Conservation (phyloP, 768 basidiomycete species). For the Cubamyces sp. region DNA sequence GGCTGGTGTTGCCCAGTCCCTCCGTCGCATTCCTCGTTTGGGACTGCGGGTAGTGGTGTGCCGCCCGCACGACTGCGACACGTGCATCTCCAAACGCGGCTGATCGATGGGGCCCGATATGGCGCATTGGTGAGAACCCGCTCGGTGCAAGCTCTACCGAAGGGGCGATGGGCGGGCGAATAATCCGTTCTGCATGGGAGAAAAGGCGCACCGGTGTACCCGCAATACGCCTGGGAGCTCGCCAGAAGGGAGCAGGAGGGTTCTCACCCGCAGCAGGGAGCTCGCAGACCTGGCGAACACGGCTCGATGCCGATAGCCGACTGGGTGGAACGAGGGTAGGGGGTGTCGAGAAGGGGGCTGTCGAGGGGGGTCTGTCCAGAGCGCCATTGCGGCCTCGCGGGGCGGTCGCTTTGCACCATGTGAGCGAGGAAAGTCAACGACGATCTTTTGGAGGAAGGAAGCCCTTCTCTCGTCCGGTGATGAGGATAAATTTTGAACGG, state of each 20-base stretch:
- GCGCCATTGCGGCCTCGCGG: background rate
- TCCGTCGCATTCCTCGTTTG: background rate
- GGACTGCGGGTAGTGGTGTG: background rate
- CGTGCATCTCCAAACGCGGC: slow-evolving; percentile 10
- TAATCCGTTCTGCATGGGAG: background rate
- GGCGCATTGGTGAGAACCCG: slow-evolving; percentile 6
- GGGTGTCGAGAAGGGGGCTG: slow-evolving; percentile 8
- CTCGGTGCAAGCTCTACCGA: slow-evolving; percentile 1
- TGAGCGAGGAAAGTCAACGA: slow-evolving; percentile 5
- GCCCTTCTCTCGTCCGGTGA: slow-evolving; percentile 12
- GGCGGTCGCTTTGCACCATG: slow-evolving; percentile 17
- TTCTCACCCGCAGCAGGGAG: background rate
- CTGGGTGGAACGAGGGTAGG: slow-evolving; percentile 1
- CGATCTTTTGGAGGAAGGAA: slow-evolving; percentile 11
- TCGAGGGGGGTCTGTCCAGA: background rate
- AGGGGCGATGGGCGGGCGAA: slow-evolving; percentile 12
- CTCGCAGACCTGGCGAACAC: background rate
- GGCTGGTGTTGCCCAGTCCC: background rate
- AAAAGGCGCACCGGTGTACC: background rate
- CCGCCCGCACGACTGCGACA: slow-evolving; percentile 8
- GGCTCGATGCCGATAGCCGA: slow-evolving; percentile 17
- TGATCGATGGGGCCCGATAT: slow-evolving; percentile 22
- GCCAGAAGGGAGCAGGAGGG: background rate
- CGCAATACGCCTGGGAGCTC: background rate
- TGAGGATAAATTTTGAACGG: slow-evolving; percentile 11